Evolutionary conservation across 495 filamentous ascomycete genomes (phyloP), one percentile per base, ranked within the genome.

Genomic region (Aspergillus homomorphus): DNA sequence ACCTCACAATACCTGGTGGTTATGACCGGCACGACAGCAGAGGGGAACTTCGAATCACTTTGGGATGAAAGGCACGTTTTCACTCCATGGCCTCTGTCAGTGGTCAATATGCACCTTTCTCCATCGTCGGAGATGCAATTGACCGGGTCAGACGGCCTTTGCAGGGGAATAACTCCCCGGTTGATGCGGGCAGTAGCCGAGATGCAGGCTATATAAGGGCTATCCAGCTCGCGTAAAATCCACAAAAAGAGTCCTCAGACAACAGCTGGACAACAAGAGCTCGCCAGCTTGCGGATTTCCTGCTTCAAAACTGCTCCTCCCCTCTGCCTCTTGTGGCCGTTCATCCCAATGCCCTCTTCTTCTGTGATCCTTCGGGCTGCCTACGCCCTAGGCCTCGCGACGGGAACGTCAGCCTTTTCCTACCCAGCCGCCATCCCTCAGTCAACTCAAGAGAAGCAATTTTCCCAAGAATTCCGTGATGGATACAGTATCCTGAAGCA

Each of bases 401-500:
- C 48, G 4, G 48, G 48, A 10, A 23, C 23, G 15, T 51, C 48
- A 2, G 48, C 48, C 48, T 51, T 26, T 23, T 51, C 48, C 48
- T 51, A 51, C 24, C 23, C 23, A 1, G 48, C 48, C 22, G 48
- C 21, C 3, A 28, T 18, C 24, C 48, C 48, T 14, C 48, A 51
- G 48, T 24, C 48, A 12, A 28, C 48, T 14, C 48, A 51, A 18
- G 48, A 51, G 46, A 61, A 65, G 49, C 55, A 65, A 20, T 62
- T 64, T 43, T 67, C 59, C 7, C 64, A 66, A 45, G 57, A 61
- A 48, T 66, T 66, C 53, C 58, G 45, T 4, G 64, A 66, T 20
- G 49, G 49, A 14, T 66, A 61, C 53, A 66, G 54, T 50, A 57
- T 66, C 15, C 44, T 63, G 8, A 66, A 66, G 50, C 56, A 62